Evolutionary conservation across 2,329 filamentous ascomycete species (phyloP).

Genomic region (Phaeosphaeriaceae sp.): DNA sequence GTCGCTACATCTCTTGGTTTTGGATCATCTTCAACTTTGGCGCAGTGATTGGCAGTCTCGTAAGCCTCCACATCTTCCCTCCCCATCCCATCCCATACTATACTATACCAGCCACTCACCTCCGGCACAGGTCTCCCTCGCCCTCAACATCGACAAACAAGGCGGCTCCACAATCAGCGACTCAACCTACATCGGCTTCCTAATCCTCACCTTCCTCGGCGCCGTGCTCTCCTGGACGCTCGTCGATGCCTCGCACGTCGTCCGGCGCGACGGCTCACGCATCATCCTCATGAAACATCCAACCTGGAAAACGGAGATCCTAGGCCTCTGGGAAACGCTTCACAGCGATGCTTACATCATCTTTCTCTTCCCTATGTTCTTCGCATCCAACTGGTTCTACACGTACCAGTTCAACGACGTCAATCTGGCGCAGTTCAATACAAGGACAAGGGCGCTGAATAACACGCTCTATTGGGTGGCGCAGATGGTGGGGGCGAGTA

Average conservation of each 20-base stretch:
- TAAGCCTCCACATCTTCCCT: constrained; percentile 44
- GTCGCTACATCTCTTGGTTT: constrained; percentile 84
- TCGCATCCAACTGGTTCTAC: constrained; percentile 78
- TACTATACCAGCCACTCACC: no score
- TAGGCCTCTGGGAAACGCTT: constrained; percentile 76
- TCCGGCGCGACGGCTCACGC: constrained; percentile 74
- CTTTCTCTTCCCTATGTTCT: constrained; percentile 79
- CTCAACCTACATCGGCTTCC: constrained; percentile 82
- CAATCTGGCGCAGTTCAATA: constrained; percentile 72
- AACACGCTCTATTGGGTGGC: constrained; percentile 75
- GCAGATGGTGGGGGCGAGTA: constrained; percentile 75
- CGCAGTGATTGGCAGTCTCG: constrained; percentile 79
- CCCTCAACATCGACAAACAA: constrained; percentile 67
- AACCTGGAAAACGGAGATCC: constrained; percentile 77
- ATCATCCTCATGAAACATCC: constrained; percentile 89
- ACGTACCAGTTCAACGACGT: constrained; percentile 78
- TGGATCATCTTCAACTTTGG: constrained; percentile 94
- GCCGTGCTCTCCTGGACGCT: constrained; percentile 72
- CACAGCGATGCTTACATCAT: constrained; percentile 72
- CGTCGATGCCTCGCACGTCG: constrained; percentile 71
- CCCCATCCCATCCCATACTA: constrained; percentile 11
- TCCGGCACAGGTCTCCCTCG: constrained; percentile 64
- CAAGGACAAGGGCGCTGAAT: constrained; percentile 75
- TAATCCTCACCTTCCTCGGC: constrained; percentile 68
- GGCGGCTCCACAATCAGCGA: constrained; percentile 62